Base-by-base conservation (phyloP, 2,329 filamentous ascomycete genomes). In the Cadophora gregata region DNA sequence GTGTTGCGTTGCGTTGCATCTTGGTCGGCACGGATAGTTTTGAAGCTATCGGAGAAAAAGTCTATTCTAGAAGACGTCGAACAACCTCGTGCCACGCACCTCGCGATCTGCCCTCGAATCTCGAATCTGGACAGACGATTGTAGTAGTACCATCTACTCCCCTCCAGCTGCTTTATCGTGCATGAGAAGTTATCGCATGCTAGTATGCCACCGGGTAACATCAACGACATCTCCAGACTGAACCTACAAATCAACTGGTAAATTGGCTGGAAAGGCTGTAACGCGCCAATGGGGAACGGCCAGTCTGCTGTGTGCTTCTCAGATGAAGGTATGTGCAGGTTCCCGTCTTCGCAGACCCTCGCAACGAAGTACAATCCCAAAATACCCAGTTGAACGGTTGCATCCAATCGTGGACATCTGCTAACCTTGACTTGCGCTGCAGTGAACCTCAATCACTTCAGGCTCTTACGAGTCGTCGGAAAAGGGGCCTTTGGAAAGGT, bases 401-500 rank as follows among this genome's bases (percentile, higher is more conserved):
- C 27, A 19, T 38, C 27, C 50, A 51, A 36, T 53, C 29, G 21
- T 19, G 25, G 29, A 24, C 47, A 56, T 29, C 63, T 69, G 67
- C 68, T 74, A 64, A 72, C 68, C 31, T 65, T 56, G n/a, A 61
- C 66, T 51, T 67, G 72, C 72, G 66, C 59, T 51, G 51, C 75
- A 97, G 96, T 97, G 74, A 98, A 95, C 79, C 89, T 99, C 74
- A 97, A 97, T 77, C 96, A 99, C 81, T 99, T 99, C 80, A 92
- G 95, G 72, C 86, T 99, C 64, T 83, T 98, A 72, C 90, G 96
- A 77, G 96, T 99, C 70, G 96, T 99, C 73, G 96, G 96, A 72
- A 96, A 97, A 80, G 96, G 96, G 76, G 96, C 96, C 65, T 99
- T 99, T 83, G 96, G 96, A 76, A 99, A 99, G 81, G 96, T 99